phyloP scores from a whole-genome alignment of 257 asterid genomes.

The Petunia secreta region DNA sequence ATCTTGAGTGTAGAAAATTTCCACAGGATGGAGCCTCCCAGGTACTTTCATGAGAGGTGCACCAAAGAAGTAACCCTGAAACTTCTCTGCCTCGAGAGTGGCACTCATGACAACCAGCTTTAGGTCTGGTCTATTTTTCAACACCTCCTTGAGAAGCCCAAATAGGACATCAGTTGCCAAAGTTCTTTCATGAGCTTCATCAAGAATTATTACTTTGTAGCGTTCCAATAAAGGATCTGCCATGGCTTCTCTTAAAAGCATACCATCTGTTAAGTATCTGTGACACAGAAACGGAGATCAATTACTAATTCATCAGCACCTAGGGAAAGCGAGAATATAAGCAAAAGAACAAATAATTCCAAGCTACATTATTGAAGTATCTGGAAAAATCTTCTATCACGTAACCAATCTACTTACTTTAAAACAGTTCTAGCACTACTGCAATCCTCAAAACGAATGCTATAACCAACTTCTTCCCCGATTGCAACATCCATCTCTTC shows the following conservation, averaged over 20 bases:
- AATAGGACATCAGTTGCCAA: conserved; percentile 92
- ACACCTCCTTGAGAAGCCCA: conserved; percentile 93
- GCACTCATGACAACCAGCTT: conserved; percentile 99
- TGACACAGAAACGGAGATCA: conserved; percentile 1
- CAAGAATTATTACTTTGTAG: conserved; percentile 93
- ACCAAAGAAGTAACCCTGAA: conserved; percentile 80
- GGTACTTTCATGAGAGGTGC: conserved; percentile 99
- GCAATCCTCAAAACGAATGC: conserved; percentile 96
- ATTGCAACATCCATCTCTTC: conserved; percentile 97
- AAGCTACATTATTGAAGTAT: neutral
- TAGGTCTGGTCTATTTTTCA: conserved; percentile 79
- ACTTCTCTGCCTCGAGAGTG: conserved; percentile 97
- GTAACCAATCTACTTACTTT: conserved; percentile 47
- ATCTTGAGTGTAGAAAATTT: conserved; percentile 88
- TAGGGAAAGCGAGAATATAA: neutral
- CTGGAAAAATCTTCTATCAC: neutral
- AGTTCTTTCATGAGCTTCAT: conserved; percentile 99
- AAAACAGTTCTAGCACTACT: conserved; percentile 82
- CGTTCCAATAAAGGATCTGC: conserved; percentile 92
- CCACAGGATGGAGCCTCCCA: conserved; percentile 96
- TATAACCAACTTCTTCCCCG: conserved; percentile 99
- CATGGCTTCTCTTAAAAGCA: conserved; percentile 99
- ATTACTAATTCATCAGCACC: neutral
- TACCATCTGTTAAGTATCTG: conserved; percentile 97
- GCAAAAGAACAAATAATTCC: neutral